Percentiles rank a stretch among this genome's conserved stretches.
phyloP scores from a whole-genome alignment of 345 rosid species.

The Sonneratia caseolaris region DNA sequence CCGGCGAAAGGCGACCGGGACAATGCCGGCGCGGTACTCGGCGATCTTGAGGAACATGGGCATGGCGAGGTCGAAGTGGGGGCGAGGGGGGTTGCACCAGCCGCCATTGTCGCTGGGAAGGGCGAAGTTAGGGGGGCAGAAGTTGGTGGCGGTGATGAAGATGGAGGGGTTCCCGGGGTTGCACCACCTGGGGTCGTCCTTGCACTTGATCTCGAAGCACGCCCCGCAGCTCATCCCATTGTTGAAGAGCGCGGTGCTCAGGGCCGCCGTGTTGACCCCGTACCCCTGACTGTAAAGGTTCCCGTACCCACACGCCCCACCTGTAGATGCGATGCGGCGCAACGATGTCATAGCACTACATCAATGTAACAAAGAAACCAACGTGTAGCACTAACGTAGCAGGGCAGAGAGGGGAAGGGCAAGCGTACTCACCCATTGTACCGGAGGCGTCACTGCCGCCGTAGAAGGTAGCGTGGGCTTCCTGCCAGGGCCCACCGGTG shows the following conservation, averaged over 20 bases:
- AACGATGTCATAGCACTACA: neutral
- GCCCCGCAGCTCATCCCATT: constrained; percentile 85
- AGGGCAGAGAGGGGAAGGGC: neutral
- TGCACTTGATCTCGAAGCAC: constrained; percentile 84
- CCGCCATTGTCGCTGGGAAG: constrained; percentile 80
- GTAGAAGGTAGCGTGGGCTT: constrained; percentile 51
- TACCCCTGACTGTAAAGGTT: constrained; percentile 93
- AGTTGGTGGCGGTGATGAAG: constrained; percentile 78
- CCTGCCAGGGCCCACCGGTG: constrained; percentile 31
- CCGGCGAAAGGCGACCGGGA: constrained; percentile 85
- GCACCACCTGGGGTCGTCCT: constrained; percentile 74
- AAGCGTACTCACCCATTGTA: constrained; percentile 35
- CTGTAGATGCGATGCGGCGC: constrained; percentile 16
- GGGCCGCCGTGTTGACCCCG: constrained; percentile 90
- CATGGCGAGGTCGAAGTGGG: constrained; percentile 98
- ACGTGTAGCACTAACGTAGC: neutral
- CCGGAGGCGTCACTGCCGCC: constrained; percentile 63
- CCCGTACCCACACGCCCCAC: constrained; percentile 97
- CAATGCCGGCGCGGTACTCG: constrained; percentile 87
- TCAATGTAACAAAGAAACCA: neutral
- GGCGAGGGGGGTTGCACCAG: constrained; percentile 99
- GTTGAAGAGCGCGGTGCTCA: constrained; percentile 91
- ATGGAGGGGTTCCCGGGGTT: constrained; percentile 70
- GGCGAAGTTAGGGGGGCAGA: constrained; percentile 92
- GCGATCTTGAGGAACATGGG: constrained; percentile 98